Base-by-base conservation (phyloP, 2,329 filamentous ascomycete genomes). In the Aspergillus piperis region DNA sequence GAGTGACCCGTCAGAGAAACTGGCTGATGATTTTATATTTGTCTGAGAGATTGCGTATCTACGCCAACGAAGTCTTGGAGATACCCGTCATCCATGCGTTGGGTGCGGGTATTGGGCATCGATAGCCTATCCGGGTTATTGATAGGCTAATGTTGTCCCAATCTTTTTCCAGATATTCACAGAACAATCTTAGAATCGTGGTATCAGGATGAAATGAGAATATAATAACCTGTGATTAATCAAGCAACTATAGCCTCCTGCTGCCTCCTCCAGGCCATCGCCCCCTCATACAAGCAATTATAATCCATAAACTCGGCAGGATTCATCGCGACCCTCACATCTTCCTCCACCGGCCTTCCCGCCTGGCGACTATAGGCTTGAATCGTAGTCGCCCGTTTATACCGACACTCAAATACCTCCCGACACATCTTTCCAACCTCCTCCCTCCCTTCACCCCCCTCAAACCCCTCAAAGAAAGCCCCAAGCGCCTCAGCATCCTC, bases 401-500 rank as follows among this genome's bases (percentile, higher is more conserved):
- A 44, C 7, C 60, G 60, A 36, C 57, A 52, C 13, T 51, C 47
- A 11, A 62, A 62, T 5, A 62, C 25, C 17, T 54, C 21, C 7
- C 8, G 51, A 19, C 13, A 13, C 2, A 42, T 8, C 17, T 41
- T 56, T 13, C 17, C 11, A 11, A 39, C 19, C 13, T 27, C 32
- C 3, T 54, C 51, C 2, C 7, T n/a, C 2, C 19, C 11, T 5
- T 21, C 19, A 2, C 15, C 51, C 1, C 8, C 44, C 2, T 13
- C 19, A 1, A 36, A 15, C 5, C 23, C 52, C 23, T 42, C 36
- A 3, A 61, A 63, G 3, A 63, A 61, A 1, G 61, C 61, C 5
- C 67, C 60, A 7, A 71, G 61, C 5, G 64, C 70, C 30, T 68
- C 76, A 0, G 75, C 78, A 55, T 80, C 78, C 63, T 81, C 79